phyloP scores from a whole-genome alignment of 345 rosid genomes.

The Raphanus raphanistrum region DNA sequence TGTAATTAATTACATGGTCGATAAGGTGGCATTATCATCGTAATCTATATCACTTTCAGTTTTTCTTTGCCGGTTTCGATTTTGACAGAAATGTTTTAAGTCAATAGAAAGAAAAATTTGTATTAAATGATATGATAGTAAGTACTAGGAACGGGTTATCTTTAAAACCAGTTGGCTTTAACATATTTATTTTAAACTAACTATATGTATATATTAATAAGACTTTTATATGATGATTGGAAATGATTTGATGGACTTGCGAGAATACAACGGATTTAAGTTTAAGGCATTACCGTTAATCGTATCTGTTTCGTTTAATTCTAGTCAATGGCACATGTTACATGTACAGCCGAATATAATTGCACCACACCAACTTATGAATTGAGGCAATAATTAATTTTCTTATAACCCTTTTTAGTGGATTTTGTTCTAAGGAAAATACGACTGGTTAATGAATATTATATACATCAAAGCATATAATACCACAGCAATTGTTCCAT shows the following conservation, averaged over 20 bases:
- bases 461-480: not conserved
- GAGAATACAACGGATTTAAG: not conserved
- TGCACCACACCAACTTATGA: conserved; percentile 17
- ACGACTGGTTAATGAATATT: not conserved
- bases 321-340: conserved; percentile 34
- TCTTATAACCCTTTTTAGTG: not conserved
- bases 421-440: not conserved
- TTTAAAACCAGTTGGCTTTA: conserved; percentile 16
- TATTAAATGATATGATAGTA: not conserved
- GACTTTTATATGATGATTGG: conserved; percentile 23
- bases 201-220: not conserved
- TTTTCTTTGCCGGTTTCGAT: not conserved
- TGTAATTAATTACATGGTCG: conserved; percentile 5
- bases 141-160: not conserved
- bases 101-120: not conserved
- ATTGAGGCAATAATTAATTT: conserved; percentile 10
- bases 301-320: conserved; percentile 6
- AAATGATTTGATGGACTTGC: not conserved
- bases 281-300: conserved; percentile 11
- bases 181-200: not conserved
- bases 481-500: too few species aligned
- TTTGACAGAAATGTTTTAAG: conserved; percentile 11
- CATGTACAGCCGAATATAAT: conserved; percentile 31
- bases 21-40: conserved; percentile 18
- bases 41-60: not conserved